Evolutionary conservation across 768 basidiomycete genomes (phyloP).

Genomic region (Neoboletus magnificus): DNA sequence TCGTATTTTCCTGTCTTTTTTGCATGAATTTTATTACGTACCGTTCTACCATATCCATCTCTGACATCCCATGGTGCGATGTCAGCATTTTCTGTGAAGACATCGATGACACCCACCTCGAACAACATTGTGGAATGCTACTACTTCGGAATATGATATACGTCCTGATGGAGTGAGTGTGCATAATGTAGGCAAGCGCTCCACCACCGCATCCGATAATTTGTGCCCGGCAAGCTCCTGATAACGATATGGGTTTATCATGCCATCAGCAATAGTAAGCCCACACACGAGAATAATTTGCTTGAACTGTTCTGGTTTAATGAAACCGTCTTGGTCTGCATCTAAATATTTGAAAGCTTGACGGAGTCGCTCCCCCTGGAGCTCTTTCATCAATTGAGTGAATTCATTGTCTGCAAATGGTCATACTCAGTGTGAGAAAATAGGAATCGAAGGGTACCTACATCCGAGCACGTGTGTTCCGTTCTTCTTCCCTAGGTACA

Average conservation of each 20-base stretch:
- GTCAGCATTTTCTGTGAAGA: conserved; percentile 2
- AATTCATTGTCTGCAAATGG: conserved; percentile 79
- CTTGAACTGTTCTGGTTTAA: conserved; percentile 91
- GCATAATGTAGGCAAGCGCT: conserved; percentile 88
- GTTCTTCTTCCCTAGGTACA: conserved; percentile 92
- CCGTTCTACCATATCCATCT: conserved; percentile 98
- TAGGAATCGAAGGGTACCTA: conserved; percentile 37
- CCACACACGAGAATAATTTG: conserved; percentile 83
- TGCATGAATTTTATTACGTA: conserved; percentile 22
- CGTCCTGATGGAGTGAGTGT: conserved; percentile 84
- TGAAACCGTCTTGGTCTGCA: conserved; percentile 88
- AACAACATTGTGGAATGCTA: conserved; percentile 96
- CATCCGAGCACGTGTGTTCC: conserved; percentile 90
- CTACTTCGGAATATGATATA: conserved; percentile 95
- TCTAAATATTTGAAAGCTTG: conserved; percentile 95
- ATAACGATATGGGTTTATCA: neutral
- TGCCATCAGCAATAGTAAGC: neutral
- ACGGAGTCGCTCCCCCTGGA: conserved; percentile 95
- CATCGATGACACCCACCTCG: conserved; percentile 53
- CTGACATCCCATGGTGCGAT: conserved; percentile 27
- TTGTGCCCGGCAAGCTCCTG: conserved; percentile 98
- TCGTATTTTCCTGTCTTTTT: neutral
- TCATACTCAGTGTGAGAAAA: conserved; percentile 6
- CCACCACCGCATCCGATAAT: conserved; percentile 89
- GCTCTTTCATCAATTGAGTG: conserved; percentile 97